A percentile compares a stretch with the other conserved stretches of the same genome.
phyloP scores from a whole-genome alignment of 371 early-diverging fungal genomes.

The Spiromyces aspiralis region DNA sequence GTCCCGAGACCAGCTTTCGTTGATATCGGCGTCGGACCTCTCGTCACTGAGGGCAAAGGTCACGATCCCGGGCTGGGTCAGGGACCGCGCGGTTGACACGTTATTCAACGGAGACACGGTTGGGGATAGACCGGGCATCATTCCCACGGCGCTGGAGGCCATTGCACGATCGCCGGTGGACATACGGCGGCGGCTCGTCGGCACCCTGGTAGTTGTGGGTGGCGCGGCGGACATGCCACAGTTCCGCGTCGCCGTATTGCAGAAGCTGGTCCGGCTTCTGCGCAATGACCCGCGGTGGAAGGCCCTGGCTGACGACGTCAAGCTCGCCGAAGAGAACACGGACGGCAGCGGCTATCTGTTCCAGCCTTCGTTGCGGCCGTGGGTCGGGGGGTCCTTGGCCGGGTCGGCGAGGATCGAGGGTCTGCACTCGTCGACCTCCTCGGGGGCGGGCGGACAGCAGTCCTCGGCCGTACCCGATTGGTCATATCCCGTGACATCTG shows the following conservation, averaged over 20 bases:
- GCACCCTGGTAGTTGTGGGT: conserved; percentile 54
- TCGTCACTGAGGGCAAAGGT: conserved; percentile 7
- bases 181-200: conserved; percentile 45
- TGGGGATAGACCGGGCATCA: conserved; percentile 19
- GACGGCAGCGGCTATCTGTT: conserved; percentile 7
- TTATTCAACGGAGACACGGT: conserved; percentile 70
- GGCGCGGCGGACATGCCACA: conserved; percentile 64
- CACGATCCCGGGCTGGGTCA: conserved; percentile 70
- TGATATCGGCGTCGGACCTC: neutral
- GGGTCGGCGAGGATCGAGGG: conserved; percentile 19
- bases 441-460: neutral
- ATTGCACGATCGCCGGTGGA: conserved; percentile 41
- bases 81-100: conserved; percentile 66
- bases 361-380: conserved; percentile 9
- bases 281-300: conserved; percentile 10
- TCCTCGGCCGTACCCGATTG: neutral
- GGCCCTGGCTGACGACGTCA: conserved; percentile 11
- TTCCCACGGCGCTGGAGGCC: conserved; percentile 3
- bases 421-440: neutral
- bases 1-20: neutral
- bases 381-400: conserved; percentile 23
- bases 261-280: conserved; percentile 39
- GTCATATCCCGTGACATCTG: too few species aligned
- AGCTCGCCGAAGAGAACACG: neutral
- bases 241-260: conserved; percentile 42